Conservation (phyloP, 2,329 filamentous ascomycete genomes). For the Diplocarpon rosae region DNA sequence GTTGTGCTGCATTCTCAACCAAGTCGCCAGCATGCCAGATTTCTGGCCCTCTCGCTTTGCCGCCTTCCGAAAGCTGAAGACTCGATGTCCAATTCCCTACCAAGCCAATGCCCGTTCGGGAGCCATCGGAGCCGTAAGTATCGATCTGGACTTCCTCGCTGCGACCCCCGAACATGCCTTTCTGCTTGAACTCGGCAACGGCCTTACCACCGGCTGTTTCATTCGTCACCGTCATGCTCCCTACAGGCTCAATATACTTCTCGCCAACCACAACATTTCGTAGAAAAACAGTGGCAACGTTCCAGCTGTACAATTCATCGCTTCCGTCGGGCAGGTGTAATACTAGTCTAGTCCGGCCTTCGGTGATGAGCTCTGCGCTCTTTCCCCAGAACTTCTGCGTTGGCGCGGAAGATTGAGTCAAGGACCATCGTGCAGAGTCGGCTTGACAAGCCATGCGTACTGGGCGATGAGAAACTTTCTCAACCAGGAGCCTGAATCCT, state of each 20-base stretch:
- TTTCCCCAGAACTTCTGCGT: constrained; percentile 99
- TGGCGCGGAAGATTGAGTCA: constrained; percentile 77
- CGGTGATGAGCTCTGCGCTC: constrained; percentile 85
- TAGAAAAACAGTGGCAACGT: constrained; percentile 76
- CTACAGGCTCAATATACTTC: constrained; percentile 94
- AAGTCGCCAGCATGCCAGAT: constrained; percentile 73
- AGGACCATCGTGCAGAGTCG: constrained; percentile 74
- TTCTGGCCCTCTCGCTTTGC: constrained; percentile 48
- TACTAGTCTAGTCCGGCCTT: constrained; percentile 71
- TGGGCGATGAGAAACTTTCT: constrained; percentile 89
- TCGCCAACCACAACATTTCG: constrained; percentile 96
- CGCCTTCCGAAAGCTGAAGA: constrained; percentile 55
- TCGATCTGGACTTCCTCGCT: constrained; percentile 81
- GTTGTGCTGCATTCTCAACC: constrained; percentile 66
- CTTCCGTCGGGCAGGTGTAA: constrained; percentile 53
- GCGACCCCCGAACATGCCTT: constrained; percentile 94
- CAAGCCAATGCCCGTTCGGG: constrained; percentile 55
- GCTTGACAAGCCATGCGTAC: constrained; percentile 90
- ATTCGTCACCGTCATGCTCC: constrained; percentile 75
- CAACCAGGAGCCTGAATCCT: constrained; percentile 83
- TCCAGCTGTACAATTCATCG: constrained; percentile 83
- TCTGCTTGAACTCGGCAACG: constrained; percentile 81
- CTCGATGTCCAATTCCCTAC: constrained; percentile 75
- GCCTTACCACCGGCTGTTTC: constrained; percentile 78
- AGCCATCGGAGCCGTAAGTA: constrained; percentile 55